Evolutionary conservation across 140 eudicot genomes (phyloP).

Genomic region (Ambrosia hybrid): DNA sequence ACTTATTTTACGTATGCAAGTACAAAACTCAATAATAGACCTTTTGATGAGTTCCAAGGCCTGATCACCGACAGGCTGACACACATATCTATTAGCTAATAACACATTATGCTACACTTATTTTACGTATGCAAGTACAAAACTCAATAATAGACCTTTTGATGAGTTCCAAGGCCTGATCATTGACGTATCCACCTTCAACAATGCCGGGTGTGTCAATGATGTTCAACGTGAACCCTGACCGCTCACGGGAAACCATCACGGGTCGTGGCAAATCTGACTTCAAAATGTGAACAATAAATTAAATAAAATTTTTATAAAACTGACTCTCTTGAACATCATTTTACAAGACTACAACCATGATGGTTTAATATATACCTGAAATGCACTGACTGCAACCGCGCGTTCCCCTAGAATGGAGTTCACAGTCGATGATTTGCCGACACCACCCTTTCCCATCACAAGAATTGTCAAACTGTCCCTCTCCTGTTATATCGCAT

Average conservation of each 20-base stretch:
- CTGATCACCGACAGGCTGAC: constrained; percentile 28
- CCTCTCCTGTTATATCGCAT: constrained; percentile 51
- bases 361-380: constrained; percentile 43
- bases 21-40: constrained; percentile 29
- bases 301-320: background rate
- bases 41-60: constrained; percentile 74
- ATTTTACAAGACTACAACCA: background rate
- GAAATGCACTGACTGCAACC: constrained; percentile 92
- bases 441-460: constrained; percentile 98
- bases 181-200: constrained; percentile 91
- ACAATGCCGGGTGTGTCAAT: constrained; percentile 97
- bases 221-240: constrained; percentile 85
- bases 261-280: constrained; percentile 90
- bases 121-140: background rate
- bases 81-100: background rate
- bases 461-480: constrained; percentile 77
- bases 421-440: constrained; percentile 88
- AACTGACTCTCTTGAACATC: constrained; percentile 1
- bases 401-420: constrained; percentile 90
- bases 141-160: constrained; percentile 52
- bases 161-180: constrained; percentile 69
- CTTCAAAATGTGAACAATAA: constrained; percentile 36
- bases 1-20: background rate
- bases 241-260: constrained; percentile 81
- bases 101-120: constrained; percentile 1